phyloP scores from a whole-genome alignment of 2,329 filamentous ascomycete species.

The Hymenotorrendiella dingleyae region DNA sequence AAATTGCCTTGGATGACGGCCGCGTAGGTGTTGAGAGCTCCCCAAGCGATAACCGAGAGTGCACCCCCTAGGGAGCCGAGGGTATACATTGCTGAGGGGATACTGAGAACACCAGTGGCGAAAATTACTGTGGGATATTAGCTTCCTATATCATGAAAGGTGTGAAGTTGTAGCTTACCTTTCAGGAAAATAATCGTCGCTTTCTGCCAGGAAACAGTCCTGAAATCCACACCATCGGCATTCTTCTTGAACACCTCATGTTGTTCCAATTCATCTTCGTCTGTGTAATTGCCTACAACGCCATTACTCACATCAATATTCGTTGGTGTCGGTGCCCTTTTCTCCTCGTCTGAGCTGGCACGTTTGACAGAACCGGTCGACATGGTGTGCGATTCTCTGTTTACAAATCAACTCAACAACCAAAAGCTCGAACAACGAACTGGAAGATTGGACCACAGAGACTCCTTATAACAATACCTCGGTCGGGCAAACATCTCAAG shows the following conservation, averaged over 20 bases:
- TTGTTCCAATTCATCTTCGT: slow-evolving; percentile 18
- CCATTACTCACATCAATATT: slow-evolving; percentile 11
- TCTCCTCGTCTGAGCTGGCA: slow-evolving; percentile 9
- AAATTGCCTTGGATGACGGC: slow-evolving; percentile 45
- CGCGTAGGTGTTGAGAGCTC: slow-evolving; percentile 34
- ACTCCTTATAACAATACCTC: no score
- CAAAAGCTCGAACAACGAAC: no score
- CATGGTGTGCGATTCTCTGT: no score
- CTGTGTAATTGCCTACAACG: slow-evolving; percentile 15
- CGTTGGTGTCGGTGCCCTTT: slow-evolving; percentile 8
- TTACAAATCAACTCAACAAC: no score
- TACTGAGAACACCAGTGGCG: slow-evolving; percentile 38
- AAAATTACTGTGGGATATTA: slow-evolving; percentile 32
- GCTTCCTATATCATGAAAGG: no score
- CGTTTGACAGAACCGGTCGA: not conserved
- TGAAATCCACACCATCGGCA: slow-evolving; percentile 39
- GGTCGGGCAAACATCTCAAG: no score
- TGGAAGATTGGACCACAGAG: no score
- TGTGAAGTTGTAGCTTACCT: slow-evolving; percentile 10
- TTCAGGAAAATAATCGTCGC: slow-evolving; percentile 44
- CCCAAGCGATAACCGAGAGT: slow-evolving; percentile 38
- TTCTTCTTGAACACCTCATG: slow-evolving; percentile 41
- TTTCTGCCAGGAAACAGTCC: slow-evolving; percentile 42
- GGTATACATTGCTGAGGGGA: slow-evolving; percentile 37
- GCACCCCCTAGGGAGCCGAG: slow-evolving; percentile 39